Percentiles rank a stretch among this genome's conserved stretches.
Conservation (phyloP, 179 eudicot genomes). For the Beta corolliflora region DNA sequence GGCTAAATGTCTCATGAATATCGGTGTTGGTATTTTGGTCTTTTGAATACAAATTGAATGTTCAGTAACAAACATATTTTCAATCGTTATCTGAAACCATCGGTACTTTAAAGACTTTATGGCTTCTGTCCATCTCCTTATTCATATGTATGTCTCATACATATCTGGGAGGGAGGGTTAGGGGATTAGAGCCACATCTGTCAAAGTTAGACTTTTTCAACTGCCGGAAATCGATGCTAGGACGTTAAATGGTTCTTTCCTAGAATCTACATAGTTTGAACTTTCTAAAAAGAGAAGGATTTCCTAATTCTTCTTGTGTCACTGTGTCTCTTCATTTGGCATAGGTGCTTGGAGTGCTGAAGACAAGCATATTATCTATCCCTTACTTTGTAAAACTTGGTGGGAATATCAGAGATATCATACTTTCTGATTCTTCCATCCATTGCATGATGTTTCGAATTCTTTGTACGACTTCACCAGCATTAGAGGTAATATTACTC, state of each 20-base stretch:
- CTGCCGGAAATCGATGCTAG: not conserved
- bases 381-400: constrained; percentile 58
- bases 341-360: constrained; percentile 77
- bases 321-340: constrained; percentile 11
- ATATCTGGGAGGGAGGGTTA: not conserved
- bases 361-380: constrained; percentile 51
- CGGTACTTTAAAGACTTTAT: not conserved
- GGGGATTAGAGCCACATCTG: not conserved
- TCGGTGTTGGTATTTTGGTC: not conserved
- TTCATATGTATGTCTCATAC: not conserved
- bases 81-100: not conserved
- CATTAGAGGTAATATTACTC: constrained; percentile 62
- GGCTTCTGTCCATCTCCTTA: not conserved
- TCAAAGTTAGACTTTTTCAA: too few species aligned
- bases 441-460: constrained; percentile 77
- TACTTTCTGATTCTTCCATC: constrained; percentile 78
- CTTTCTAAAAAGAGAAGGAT: not conserved
- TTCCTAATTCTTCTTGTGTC: not conserved
- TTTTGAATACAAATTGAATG: not conserved
- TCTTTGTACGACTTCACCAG: constrained; percentile 69
- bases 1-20: not conserved
- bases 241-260: not conserved
- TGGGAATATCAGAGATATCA: constrained; percentile 55
- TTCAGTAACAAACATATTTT: not conserved
- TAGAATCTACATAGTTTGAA: not conserved